Conservation (phyloP, 1,284 basidiomycete genomes). For the Cutaneotrichosporon curvatum region DNA sequence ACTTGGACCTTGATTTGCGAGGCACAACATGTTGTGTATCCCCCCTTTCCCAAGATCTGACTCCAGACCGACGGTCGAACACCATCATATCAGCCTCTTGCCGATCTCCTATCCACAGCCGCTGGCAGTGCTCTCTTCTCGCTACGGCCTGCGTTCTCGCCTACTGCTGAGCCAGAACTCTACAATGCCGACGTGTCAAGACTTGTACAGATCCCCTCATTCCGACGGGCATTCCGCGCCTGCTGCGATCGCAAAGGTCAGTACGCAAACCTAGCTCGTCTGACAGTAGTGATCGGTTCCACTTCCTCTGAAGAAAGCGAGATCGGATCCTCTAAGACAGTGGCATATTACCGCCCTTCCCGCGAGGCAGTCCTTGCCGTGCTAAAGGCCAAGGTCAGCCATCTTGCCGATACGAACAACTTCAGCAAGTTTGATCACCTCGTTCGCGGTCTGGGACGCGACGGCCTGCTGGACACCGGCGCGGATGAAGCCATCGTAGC, state of each 20-base stretch:
- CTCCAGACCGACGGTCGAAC: slow-evolving; percentile 3
- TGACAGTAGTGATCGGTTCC: slow-evolving; percentile 20
- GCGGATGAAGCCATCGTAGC: slow-evolving; percentile 19
- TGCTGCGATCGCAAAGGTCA: slow-evolving; percentile 39
- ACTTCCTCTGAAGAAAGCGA: slow-evolving; percentile 18
- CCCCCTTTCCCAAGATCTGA: too few species aligned
- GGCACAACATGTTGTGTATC: too few species aligned
- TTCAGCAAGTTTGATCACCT: slow-evolving; percentile 40
- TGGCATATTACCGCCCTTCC: slow-evolving; percentile 34
- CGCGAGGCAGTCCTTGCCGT: slow-evolving; percentile 17
- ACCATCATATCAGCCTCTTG: slow-evolving; percentile 33
- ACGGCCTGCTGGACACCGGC: slow-evolving; percentile 26
- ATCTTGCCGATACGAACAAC: slow-evolving; percentile 21
- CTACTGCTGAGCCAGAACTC: neutral
- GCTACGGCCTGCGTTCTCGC: slow-evolving; percentile 27
- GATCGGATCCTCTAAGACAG: neutral
- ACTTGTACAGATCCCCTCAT: slow-evolving; percentile 22
- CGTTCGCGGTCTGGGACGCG: slow-evolving; percentile 27
- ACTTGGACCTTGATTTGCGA: too few species aligned
- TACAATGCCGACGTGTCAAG: slow-evolving; percentile 30
- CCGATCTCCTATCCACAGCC: slow-evolving; percentile 31
- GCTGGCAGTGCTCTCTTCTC: slow-evolving; percentile 16
- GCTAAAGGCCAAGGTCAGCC: slow-evolving; percentile 29
- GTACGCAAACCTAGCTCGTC: neutral
- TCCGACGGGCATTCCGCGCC: slow-evolving; percentile 28